Evolutionary conservation across 1,284 basidiomycete genomes (phyloP), one percentile per base, ranked within the genome.

Genomic region (Heterobasidion parviporum): DNA sequence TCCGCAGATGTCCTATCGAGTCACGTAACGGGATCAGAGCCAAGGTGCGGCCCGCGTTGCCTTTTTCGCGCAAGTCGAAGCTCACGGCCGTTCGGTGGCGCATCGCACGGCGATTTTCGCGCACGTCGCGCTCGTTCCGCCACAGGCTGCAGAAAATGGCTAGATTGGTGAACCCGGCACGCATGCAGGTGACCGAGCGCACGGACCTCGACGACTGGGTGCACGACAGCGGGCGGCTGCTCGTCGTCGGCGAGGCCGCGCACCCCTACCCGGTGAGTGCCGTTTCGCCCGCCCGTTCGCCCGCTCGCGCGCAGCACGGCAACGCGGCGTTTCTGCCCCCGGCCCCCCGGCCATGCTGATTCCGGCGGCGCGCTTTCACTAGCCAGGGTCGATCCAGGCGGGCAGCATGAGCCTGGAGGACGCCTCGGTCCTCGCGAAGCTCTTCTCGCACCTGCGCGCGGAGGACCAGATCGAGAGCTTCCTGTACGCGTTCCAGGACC

Each of bases 371-470:
- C n/a, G 10, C n/a, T 10, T 15, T 10, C 15, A 34, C 8, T 61
- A 85, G 82, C 70, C 75, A 15, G 81, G 81, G 10, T 73, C 77
- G 0, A 67, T 78, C 9, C 83, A 85, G 63, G 68, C 72, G 7
- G 66, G 72, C 15, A 75, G 74, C 8, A 74, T 84, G 66, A 68
- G 74, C 6, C 63, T 82, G 5, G 82, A 84, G 65, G 83, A 85
- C 58, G 79, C 72, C 3, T 79, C 79, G 2, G 76, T 80, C 7
- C 71, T 85, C 7, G 83, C 74, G 16, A 77, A 75, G 47, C 67
- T 85, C 5, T 83, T 85, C 65, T 76, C 78, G 7, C 79, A 82
- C 63, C 67, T 85, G 3, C 68, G 68, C 52, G 62, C 67, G 1
- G 61, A 67, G n/a, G 76, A 77, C 16, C 82, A 85, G 59, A 81